A percentile compares a stretch with the other conserved stretches of the same genome.
These are phyloP conservation scores for Russula sp. DNA, from an alignment of 768 basidiomycete genomes.

Conservation along the genomic window DNA sequence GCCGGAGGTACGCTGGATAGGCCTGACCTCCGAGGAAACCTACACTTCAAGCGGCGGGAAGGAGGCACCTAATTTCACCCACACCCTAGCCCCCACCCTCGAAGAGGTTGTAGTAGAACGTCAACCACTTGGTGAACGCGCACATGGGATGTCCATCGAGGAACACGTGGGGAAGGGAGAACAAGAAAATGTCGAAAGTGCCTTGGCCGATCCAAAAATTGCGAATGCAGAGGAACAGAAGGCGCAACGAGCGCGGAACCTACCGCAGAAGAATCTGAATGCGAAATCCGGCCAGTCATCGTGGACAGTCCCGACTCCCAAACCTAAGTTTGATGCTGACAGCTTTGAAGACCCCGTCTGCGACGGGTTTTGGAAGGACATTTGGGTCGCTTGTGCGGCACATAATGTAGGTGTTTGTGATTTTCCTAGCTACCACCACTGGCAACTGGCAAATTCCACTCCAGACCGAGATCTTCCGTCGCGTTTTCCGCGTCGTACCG, in stretches of 20 bases:
- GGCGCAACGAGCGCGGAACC: conserved; percentile 42
- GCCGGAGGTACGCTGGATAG: conserved; percentile 34
- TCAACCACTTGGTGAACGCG: conserved; percentile 3
- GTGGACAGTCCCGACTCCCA: conserved; percentile 57
- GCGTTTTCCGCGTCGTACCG: conserved; percentile 89
- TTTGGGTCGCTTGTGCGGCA: conserved; percentile 81
- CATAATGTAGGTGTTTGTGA: conserved; percentile 61
- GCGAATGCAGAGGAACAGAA: conserved; percentile 46
- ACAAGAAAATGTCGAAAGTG: conserved; percentile 9
- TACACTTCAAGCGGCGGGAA: conserved; percentile 45
- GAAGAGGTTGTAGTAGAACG: conserved; percentile 55
- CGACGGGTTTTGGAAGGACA: conserved; percentile 82
- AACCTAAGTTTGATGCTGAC: conserved; percentile 67
- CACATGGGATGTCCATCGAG: not conserved
- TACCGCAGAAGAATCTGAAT: conserved; percentile 45
- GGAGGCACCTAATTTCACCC: conserved; percentile 49
- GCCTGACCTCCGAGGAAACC: conserved; percentile 41
- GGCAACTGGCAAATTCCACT: conserved; percentile 2
- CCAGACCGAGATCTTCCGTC: conserved; percentile 92
- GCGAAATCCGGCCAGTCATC: conserved; percentile 45
- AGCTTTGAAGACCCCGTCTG: conserved; percentile 85
- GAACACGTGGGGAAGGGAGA: conserved; percentile 5
- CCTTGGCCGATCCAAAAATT: conserved; percentile 30
- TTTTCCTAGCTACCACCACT: not conserved
- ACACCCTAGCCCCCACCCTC: conserved; percentile 56